A percentile compares a stretch with the other conserved stretches of the same genome.
phyloP scores from a whole-genome alignment of 1,139 yeast genomes.

The Geotrichum restrictum region DNA sequence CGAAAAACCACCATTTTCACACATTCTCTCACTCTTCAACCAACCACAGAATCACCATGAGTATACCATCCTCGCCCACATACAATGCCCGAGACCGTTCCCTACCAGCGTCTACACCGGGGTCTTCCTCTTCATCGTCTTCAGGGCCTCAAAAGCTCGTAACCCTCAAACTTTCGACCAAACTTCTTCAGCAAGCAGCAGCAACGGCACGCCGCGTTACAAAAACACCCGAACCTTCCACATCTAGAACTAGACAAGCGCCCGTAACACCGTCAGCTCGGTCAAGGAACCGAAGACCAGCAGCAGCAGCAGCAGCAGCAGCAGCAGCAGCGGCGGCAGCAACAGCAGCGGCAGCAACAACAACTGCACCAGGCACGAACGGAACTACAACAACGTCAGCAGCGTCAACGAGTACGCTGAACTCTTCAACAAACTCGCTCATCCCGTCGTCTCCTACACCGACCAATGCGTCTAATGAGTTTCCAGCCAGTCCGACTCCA shows the following conservation, averaged over 20 bases:
- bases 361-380: too few relatives aligned
- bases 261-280: neutral
- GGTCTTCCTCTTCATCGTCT: neutral
- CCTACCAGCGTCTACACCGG: neutral
- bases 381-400: neutral
- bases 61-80: constrained; percentile 3
- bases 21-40: neutral
- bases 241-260: neutral
- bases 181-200: constrained; percentile 14
- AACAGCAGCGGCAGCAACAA: too few relatives aligned
- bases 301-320: neutral
- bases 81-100: neutral
- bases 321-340: too few relatives aligned
- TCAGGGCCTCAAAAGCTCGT: constrained; percentile 8
- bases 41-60: neutral
- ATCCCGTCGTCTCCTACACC: constrained; percentile 13
- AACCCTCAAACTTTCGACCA: constrained; percentile 16
- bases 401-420: constrained; percentile 1
- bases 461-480: too few relatives aligned
- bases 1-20: too few relatives aligned
- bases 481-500: constrained; percentile 2
- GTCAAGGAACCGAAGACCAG: neutral
- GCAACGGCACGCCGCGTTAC: neutral
- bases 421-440: too few relatives aligned
- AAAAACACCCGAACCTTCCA: neutral